These are phyloP conservation scores for Cercospora zeae-maydis DNA, from an alignment of 2,329 filamentous ascomycete species.

Conservation along the genomic window DNA sequence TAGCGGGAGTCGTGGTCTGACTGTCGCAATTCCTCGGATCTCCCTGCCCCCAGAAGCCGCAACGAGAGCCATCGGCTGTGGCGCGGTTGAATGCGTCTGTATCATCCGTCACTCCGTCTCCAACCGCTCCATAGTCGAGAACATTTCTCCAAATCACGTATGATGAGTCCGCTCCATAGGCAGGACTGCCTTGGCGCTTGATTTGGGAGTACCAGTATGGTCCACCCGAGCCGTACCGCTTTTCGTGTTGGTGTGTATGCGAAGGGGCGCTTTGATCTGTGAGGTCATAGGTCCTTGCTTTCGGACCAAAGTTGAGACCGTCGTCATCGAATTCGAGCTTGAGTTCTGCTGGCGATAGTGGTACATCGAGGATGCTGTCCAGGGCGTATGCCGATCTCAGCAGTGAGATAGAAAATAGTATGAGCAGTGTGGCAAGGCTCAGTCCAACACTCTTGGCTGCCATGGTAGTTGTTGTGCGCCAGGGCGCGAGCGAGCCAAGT, in stretches of 20 bases:
- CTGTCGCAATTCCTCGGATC: constrained; percentile 62
- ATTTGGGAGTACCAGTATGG: constrained; percentile 43
- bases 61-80: constrained; percentile 31
- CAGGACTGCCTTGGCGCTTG: constrained; percentile 41
- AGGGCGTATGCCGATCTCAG: constrained; percentile 12
- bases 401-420: constrained; percentile 13
- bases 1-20: constrained; percentile 71
- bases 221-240: constrained; percentile 30
- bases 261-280: background rate
- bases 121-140: constrained; percentile 44
- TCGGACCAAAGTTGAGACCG: constrained; percentile 2
- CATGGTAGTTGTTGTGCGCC: constrained; percentile 3
- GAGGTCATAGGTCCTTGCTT: background rate
- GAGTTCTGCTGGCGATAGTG: constrained; percentile 21
- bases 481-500: background rate
- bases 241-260: constrained; percentile 26
- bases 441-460: constrained; percentile 7
- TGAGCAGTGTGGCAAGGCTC: constrained; percentile 9
- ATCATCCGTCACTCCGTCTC: constrained; percentile 74
- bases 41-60: constrained; percentile 17
- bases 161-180: constrained; percentile 37
- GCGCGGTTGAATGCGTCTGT: constrained; percentile 53
- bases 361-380: constrained; percentile 9
- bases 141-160: constrained; percentile 51
- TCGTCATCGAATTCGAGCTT: constrained; percentile 16